Evolutionary conservation across 306 rosid species (phyloP), one percentile per base, ranked within the genome.

Genomic region (Neltuma alba): DNA sequence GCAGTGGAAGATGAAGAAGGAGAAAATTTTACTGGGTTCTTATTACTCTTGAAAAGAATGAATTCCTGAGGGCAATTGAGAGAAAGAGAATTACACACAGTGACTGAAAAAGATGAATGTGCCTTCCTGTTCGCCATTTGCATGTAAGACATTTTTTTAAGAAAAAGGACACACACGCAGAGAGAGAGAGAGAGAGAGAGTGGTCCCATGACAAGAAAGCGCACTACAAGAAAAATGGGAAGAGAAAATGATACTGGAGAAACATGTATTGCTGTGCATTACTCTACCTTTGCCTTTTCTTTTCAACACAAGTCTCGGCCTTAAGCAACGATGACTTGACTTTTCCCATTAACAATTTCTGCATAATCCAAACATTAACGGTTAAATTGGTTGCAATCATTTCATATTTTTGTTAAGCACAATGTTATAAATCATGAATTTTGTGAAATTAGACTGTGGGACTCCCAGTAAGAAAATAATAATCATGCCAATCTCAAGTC

Each of bases 131-230:
- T 83, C 9, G 72, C 73, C 81, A 89, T 76, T 82, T 81, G 82
- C 89, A 87, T 87, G 63, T 85, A 89, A 87, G 93, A 89, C 93
- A 84, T 89, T 57, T 82, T 82, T 78, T 78, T 81, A 33, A 84
- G 85, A 63, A 20, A 34, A 1, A n/a, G 25, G 18, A 4, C n/a
- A n/a, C n/a, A n/a, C n/a, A n/a, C n/a, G n/a, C n/a, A 9, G 30
- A 55, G 31, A 52, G 40, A n/a, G 21, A 52, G 54, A 28, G 36
- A 63, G 38, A 63, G 44, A 64, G 47, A 65, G 16, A 37, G 79
- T 75, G 92, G 87, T 16, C 83, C 88, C 89, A 80, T 81, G 90
- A 88, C 78, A 85, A 70, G 89, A 85, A 86, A 86, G 83, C 85
- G 87, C 89, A 82, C 83, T 81, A 75, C 0, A 2, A 57, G 63